Conservation (phyloP, 768 basidiomycete genomes). For the Chalciporus sphaerocephalus region DNA sequence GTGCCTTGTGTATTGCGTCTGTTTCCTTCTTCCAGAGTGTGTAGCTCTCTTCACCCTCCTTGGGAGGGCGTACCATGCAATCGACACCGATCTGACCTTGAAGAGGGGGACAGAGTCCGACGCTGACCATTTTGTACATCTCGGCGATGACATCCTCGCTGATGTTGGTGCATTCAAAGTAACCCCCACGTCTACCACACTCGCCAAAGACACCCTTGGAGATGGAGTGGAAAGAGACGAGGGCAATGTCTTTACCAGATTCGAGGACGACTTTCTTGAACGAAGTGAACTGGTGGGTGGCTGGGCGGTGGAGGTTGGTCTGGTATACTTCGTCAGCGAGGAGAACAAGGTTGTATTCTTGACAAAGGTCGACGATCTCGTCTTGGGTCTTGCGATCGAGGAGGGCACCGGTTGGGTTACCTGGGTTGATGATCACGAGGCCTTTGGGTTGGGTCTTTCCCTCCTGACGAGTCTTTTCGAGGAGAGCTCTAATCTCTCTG, state of each 20-base stretch:
- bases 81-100: slow-evolving; percentile 93
- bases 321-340: slow-evolving; percentile 99
- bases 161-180: slow-evolving; percentile 90
- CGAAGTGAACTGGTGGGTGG: slow-evolving; percentile 74
- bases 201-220: slow-evolving; percentile 96
- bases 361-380: slow-evolving; percentile 77
- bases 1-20: slow-evolving; percentile 67
- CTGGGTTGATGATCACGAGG: slow-evolving; percentile 97
- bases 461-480: slow-evolving; percentile 59
- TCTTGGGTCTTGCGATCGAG: slow-evolving; percentile 69
- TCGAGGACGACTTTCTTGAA: slow-evolving; percentile 87
- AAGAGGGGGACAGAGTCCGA: slow-evolving; percentile 85
- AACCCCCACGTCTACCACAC: slow-evolving; percentile 95
- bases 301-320: slow-evolving; percentile 72
- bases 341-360: slow-evolving; percentile 78
- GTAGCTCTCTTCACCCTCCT: slow-evolving; percentile 70
- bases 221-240: slow-evolving; percentile 96
- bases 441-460: slow-evolving; percentile 64
- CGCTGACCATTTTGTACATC: slow-evolving; percentile 95
- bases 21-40: slow-evolving; percentile 81
- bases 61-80: slow-evolving; percentile 87
- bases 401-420: slow-evolving; percentile 92
- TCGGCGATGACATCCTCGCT: slow-evolving; percentile 70
- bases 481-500: slow-evolving; percentile 57
- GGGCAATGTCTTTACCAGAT: slow-evolving; percentile 58